phyloP scores from a whole-genome alignment of 2,329 filamentous ascomycete genomes.

The Bimuria novae-zelandiae region DNA sequence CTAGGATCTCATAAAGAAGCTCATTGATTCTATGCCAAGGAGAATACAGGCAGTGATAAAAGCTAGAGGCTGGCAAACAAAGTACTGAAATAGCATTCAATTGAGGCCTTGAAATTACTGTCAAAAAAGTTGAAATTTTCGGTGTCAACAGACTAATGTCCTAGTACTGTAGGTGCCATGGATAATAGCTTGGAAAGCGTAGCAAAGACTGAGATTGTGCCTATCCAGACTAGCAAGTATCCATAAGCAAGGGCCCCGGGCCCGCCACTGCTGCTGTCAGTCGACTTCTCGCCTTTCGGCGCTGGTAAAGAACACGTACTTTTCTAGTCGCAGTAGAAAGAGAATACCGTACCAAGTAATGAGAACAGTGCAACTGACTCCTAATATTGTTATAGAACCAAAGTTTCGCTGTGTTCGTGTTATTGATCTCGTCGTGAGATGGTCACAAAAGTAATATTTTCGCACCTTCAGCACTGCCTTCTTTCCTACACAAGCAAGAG shows the following conservation, averaged over 20 bases:
- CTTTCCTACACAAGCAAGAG: too few species aligned
- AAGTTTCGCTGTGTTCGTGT: conserved; percentile 12
- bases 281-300: background rate
- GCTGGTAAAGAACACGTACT: background rate
- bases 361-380: conserved; percentile 18
- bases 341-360: conserved; percentile 16
- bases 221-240: conserved; percentile 18
- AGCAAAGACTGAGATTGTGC: conserved; percentile 14
- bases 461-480: too few species aligned
- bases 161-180: conserved; percentile 24
- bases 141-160: too few species aligned
- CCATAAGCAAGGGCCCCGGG: conserved; percentile 20
- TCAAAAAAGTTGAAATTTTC: too few species aligned
- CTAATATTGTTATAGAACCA: conserved; percentile 17
- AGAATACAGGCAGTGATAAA: too few species aligned
- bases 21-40: too few species aligned
- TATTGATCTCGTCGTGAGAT: too few species aligned
- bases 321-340: background rate
- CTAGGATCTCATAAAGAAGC: too few species aligned
- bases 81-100: too few species aligned
- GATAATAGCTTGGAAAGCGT: conserved; percentile 26
- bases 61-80: too few species aligned
- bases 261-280: conserved; percentile 16
- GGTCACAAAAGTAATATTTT: too few species aligned
- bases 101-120: too few species aligned